These are phyloP conservation scores for Diaporthe amygdali DNA, from an alignment of 2,329 filamentous ascomycete genomes.

Conservation along the genomic window DNA sequence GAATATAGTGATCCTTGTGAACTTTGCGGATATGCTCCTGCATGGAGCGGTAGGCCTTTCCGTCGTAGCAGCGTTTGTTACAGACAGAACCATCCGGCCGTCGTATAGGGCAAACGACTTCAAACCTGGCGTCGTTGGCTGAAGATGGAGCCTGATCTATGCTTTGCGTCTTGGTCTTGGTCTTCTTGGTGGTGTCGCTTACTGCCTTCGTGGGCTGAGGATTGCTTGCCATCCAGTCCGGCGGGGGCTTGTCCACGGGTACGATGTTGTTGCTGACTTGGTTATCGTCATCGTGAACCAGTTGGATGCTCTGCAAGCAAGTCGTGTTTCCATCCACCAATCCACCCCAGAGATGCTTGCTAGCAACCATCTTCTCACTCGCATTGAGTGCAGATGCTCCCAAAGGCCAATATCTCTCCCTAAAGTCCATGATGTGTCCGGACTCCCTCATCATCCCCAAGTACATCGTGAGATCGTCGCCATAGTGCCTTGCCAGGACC, in stretches of 20 bases:
- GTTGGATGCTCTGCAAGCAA: constrained; percentile 16
- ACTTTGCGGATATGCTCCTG: constrained; percentile 98
- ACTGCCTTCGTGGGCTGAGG: constrained; percentile 31
- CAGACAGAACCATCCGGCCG: constrained; percentile 14
- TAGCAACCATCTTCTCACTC: neutral
- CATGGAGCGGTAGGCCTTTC: constrained; percentile 82
- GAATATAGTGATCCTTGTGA: constrained; percentile 95
- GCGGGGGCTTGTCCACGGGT: constrained; percentile 27
- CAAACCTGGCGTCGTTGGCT: neutral
- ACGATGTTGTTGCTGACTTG: constrained; percentile 37
- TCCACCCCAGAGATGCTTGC: neutral
- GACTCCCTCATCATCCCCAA: constrained; percentile 13
- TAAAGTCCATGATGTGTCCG: neutral
- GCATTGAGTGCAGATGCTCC: constrained; percentile 6
- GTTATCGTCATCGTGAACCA: constrained; percentile 20
- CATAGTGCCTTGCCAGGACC: constrained; percentile 23
- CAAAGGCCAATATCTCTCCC: constrained; percentile 14
- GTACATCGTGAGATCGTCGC: constrained; percentile 14
- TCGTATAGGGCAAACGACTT: constrained; percentile 21
- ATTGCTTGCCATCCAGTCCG: constrained; percentile 21
- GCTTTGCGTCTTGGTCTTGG: constrained; percentile 1
- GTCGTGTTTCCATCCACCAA: neutral
- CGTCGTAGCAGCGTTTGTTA: constrained; percentile 20
- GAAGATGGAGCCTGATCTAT: neutral
- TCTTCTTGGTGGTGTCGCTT: constrained; percentile 8